These are phyloP conservation scores for Suhomyces xylopsoci DNA, from an alignment of 805 yeast species.

Conservation along the genomic window DNA sequence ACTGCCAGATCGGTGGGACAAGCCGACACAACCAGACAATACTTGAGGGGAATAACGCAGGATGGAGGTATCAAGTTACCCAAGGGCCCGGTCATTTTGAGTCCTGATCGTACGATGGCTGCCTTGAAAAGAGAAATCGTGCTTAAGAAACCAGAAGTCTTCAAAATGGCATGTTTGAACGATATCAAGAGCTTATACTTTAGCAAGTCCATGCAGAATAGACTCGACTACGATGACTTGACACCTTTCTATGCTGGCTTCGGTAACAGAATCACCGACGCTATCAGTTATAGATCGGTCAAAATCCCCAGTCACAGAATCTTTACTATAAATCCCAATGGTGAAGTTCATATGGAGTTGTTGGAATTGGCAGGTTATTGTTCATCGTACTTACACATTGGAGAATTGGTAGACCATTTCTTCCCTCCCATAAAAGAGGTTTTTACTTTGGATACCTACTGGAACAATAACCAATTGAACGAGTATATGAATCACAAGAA, in stretches of 20 bases:
- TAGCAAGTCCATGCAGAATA: constrained; percentile 7
- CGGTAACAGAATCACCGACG: constrained; percentile 95
- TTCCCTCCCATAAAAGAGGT: constrained; percentile 71
- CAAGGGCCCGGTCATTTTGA: constrained; percentile 85
- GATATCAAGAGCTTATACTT: constrained; percentile 77
- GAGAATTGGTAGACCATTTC: constrained; percentile 94
- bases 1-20: constrained; percentile 96
- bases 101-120: constrained; percentile 96
- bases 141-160: constrained; percentile 93
- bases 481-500: constrained; percentile 27
- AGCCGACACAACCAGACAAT: constrained; percentile 87
- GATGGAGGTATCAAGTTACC: constrained; percentile 70
- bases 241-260: constrained; percentile 97
- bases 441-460: constrained; percentile 26
- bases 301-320: constrained; percentile 92
- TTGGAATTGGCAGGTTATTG: constrained; percentile 90
- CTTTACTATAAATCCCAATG: constrained; percentile 93
- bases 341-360: constrained; percentile 96
- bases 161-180: constrained; percentile 92
- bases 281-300: constrained; percentile 88
- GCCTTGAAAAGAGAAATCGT: constrained; percentile 91
- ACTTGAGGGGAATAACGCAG: constrained; percentile 74
- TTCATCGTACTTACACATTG: constrained; percentile 82
- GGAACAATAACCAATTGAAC: constrained; percentile 36
- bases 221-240: constrained; percentile 28